phyloP scores from a whole-genome alignment of 176 grass and related monocot genomes.

The Metroxylon sagu region DNA sequence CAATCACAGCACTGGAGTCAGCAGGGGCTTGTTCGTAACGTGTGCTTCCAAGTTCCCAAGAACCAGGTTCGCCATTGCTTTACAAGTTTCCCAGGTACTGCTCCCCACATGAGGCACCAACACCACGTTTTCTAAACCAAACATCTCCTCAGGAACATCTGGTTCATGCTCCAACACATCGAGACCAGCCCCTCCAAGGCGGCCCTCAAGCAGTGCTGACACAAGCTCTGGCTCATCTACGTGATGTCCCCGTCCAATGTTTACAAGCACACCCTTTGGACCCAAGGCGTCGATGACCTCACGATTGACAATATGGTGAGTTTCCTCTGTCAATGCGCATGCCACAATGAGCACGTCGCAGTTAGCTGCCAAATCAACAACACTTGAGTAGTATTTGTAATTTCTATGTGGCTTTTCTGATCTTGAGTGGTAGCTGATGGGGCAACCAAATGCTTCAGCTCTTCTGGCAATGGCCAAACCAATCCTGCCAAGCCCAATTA shows the following conservation, averaged over 20 bases:
- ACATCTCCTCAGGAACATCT: conserved; percentile 42
- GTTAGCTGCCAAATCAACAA: conserved; percentile 50
- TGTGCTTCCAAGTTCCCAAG: conserved; percentile 81
- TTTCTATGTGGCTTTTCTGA: conserved; percentile 37
- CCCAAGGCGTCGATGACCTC: conserved; percentile 76
- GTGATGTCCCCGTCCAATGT: conserved; percentile 70
- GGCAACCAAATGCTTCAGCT: conserved; percentile 66
- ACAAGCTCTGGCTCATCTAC: conserved; percentile 79
- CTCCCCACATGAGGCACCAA: conserved; percentile 71
- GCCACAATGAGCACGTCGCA: conserved; percentile 65
- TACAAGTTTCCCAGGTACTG: conserved; percentile 47
- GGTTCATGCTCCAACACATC: conserved; percentile 93
- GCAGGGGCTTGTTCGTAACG: conserved; percentile 45
- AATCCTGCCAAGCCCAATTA: conserved; percentile 82
- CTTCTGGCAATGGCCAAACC: conserved; percentile 55
- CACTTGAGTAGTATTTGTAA: conserved; percentile 52
- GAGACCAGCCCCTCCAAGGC: conserved; percentile 61
- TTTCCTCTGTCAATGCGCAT: conserved; percentile 58
- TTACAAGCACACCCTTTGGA: conserved; percentile 62
- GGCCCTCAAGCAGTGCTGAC: conserved; percentile 44
- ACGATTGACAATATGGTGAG: conserved; percentile 63
- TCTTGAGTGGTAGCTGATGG: conserved; percentile 62
- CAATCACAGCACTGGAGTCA: conserved; percentile 59
- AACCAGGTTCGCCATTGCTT: conserved; percentile 69
- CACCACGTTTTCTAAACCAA: conserved; percentile 68